These are phyloP conservation scores for Candida methanosorbosa DNA, from an alignment of 805 yeast species.

Conservation along the genomic window DNA sequence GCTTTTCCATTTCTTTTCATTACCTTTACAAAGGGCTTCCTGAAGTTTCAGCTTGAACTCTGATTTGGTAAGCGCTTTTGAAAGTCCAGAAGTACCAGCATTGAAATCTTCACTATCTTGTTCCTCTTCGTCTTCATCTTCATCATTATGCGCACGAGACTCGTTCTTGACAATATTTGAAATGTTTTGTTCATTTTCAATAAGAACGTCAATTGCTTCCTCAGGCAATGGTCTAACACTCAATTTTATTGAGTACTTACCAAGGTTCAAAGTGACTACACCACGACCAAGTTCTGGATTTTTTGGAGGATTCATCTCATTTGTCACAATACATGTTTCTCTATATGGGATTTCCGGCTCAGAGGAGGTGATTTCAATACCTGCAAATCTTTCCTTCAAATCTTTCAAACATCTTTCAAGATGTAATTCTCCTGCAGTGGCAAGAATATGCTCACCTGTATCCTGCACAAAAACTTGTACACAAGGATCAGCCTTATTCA, in stretches of 20 bases:
- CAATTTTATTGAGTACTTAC: slow-evolving; percentile 33
- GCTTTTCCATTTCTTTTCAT: slow-evolving; percentile 12
- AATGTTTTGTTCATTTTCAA: slow-evolving; percentile 36
- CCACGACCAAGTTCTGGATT: slow-evolving; percentile 41
- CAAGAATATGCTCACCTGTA: slow-evolving; percentile 86
- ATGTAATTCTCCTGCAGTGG: slow-evolving; percentile 96
- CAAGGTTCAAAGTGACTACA: slow-evolving; percentile 40
- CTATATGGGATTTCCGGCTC: slow-evolving; percentile 93
- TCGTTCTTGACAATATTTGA: slow-evolving; percentile 23
- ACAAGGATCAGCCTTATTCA: slow-evolving; percentile 91
- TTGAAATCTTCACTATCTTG: slow-evolving; percentile 24
- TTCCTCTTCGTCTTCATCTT: slow-evolving; percentile 24
- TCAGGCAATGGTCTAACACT: slow-evolving; percentile 48
- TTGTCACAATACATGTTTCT: slow-evolving; percentile 58
- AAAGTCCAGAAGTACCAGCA: slow-evolving; percentile 4
- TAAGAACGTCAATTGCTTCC: slow-evolving; percentile 38
- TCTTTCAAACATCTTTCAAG: slow-evolving; percentile 92
- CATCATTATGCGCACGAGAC: slow-evolving; percentile 53
- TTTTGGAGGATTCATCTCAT: slow-evolving; percentile 44
- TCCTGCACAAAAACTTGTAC: slow-evolving; percentile 81
- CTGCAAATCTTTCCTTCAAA: slow-evolving; percentile 84
- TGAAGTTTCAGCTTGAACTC: slow-evolving; percentile 26
- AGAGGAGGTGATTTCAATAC: slow-evolving; percentile 76
- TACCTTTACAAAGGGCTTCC: slow-evolving; percentile 13
- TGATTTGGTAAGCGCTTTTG: slow-evolving; percentile 11